Percentiles rank a stretch among this genome's conserved stretches.
Evolutionary conservation across 495 filamentous ascomycete species (phyloP).

Genomic region (Penicillium verhagenii): DNA sequence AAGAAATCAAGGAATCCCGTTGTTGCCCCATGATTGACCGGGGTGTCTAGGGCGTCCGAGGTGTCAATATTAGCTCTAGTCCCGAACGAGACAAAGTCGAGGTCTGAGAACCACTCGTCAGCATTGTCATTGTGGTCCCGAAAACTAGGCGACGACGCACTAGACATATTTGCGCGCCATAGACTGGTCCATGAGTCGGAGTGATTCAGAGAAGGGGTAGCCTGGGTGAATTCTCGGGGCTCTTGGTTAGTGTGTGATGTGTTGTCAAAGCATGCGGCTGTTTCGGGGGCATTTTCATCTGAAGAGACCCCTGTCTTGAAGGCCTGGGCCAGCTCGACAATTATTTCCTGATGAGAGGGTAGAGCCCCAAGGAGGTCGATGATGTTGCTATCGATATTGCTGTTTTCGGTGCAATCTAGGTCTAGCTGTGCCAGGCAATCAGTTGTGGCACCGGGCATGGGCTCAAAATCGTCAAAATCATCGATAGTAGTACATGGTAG

Average conservation of each 20-base stretch:
- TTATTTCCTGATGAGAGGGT: neutral
- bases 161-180: conserved; percentile 1
- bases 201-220: neutral
- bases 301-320: neutral
- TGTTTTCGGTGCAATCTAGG: neutral
- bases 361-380: neutral
- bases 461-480: neutral
- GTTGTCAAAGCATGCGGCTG: neutral
- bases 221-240: neutral
- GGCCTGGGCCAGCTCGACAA: neutral
- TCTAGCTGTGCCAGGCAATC: neutral
- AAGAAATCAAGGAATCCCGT: neutral
- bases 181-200: neutral
- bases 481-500: no score
- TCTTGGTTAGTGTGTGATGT: neutral
- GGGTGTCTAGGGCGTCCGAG: neutral
- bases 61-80: neutral
- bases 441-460: neutral
- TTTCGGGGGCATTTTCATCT: neutral
- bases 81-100: neutral
- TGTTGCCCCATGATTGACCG: neutral
- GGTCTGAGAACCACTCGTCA: neutral
- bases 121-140: neutral
- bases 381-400: neutral
- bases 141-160: conserved; percentile 1